These are phyloP conservation scores for Mucor velutinosus DNA, from an alignment of 371 early-diverging fungal species.

Conservation along the genomic window DNA sequence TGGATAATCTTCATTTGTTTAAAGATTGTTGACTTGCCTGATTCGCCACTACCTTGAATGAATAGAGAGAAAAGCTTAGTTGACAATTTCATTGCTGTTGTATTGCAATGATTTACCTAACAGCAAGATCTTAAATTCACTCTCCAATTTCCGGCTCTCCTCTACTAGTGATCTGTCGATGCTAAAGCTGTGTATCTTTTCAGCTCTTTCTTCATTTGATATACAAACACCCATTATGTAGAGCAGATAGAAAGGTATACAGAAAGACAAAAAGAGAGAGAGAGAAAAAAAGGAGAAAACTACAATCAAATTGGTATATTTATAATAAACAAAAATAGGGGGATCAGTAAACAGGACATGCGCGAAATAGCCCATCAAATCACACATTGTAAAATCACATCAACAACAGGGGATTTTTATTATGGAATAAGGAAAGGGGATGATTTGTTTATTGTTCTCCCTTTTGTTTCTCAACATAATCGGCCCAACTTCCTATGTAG, in stretches of 20 bases:
- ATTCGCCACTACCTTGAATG: constrained; percentile 79
- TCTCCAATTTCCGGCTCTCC: constrained; percentile 46
- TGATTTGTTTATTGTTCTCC: constrained; percentile 6
- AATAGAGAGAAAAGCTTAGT: background rate
- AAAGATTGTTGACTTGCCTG: constrained; percentile 90
- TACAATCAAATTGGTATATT: constrained; percentile 13
- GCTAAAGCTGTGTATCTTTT: constrained; percentile 52
- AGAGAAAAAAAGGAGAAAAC: constrained; percentile 16
- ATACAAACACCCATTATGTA: constrained; percentile 65
- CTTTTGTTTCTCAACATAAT: constrained; percentile 44
- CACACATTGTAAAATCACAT: background rate
- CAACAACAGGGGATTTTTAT: constrained; percentile 4
- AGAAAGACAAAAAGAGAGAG: constrained; percentile 12
- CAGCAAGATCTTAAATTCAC: constrained; percentile 75
- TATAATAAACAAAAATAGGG: constrained; percentile 18
- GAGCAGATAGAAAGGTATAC: background rate
- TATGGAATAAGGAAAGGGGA: background rate
- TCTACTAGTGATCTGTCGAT: constrained; percentile 66
- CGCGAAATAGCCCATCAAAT: background rate
- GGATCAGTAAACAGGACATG: constrained; percentile 11
- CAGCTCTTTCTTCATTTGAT: constrained; percentile 67
- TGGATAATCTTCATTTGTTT: constrained; percentile 96
- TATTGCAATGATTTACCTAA: constrained; percentile 50
- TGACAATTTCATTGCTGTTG: background rate
- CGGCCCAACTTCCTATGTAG: constrained; percentile 66